Base-by-base conservation (phyloP, 2,329 filamentous ascomycete genomes). In the Penicillium sp. region DNA sequence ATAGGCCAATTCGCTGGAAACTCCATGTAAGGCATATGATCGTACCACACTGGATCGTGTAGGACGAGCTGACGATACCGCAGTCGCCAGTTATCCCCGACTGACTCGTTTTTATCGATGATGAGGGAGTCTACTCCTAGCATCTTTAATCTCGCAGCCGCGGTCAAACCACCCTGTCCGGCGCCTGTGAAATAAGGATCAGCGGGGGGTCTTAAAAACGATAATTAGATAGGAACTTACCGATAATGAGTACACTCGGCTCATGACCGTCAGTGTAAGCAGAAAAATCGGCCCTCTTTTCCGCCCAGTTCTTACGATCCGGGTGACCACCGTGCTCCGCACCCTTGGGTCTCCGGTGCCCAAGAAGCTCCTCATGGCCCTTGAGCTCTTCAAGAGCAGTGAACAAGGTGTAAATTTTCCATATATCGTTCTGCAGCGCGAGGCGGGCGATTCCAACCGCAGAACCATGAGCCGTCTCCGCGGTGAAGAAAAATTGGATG, bases 1-100 rank as follows among this genome's bases (percentile, higher is more conserved):
- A 88, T 76, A 6, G 87, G 87, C 87, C 87, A 90, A 51, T 81
- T 80, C 0, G 79, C 69, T 0, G 87, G 87, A 67, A 89, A 90
- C 0, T 76, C 74, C 5, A 90, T 64, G 68, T 88, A 90, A 0
- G 87, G 84, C 75, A 89, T 75, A 65, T 79, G 77, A 50, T 75
- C 73, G 56, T 75, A 42, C 40, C 40, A 42, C 6, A 42, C 40
- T 4, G 40, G 40, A 23, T 42, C 40, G 21, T 42, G 40, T 8
- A 42, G 40, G 19, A 42, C 40, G 7, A 42, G 40, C 40, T 42
- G 40, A 17, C 40, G 40, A 23, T 42, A 79, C 69, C 77, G 86
- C 2, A 89, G 83, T 0, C 85, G 78, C 86, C 86, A 89, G 68
- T 84, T 87, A 62, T 88, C 85, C 12, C 86, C 86, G 0, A 89